Base-by-base conservation (phyloP, 225 moss, liverwort and hornwort species). In the Lunularia cruciata region DNA sequence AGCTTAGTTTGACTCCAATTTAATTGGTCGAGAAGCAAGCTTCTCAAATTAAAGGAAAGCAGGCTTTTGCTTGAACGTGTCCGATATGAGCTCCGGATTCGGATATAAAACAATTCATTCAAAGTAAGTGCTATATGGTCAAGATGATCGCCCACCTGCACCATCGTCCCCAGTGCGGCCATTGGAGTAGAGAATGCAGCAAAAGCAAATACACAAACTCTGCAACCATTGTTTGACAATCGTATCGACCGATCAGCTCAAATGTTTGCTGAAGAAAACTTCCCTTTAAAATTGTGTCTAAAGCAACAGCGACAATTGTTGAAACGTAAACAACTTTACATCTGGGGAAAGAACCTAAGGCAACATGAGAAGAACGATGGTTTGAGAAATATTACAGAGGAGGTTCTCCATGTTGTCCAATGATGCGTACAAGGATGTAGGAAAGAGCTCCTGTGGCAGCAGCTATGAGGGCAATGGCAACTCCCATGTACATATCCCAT, bases 191-290 rank as follows among this genome's bases (percentile, higher is more conserved):
- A 88, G 57, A 86, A 75, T 20, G 86, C 88, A 63, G 90, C 90
- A 43, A 91, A 91, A 43, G 83, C 86, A 57, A 91, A 88, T 48
- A 91, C 90, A 60, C 79, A 86, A 70, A 91, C 90, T 78, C 88
- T 91, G 81, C n/a, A 80, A 57, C 30, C 4, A 16, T 10, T 5
- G 3, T 14, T 31, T 0, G 16, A 18, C 45, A 46, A 30, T 39
- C 9, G 26, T 31, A 25, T 64, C 28, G 46, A 46, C 28, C 25
- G 26, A 11, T 27, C 14, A 13, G 10, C 10, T 28, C 27, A 18
- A 12, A 26, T 60, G 13, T 5, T 12, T 22, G 12, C n/a, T n/a
- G n/a, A n/a, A n/a, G n/a, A n/a, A n/a, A n/a, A n/a, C n/a, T n/a
- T n/a, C n/a, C n/a, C n/a, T n/a, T n/a, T n/a, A n/a, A n/a, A n/a